Evolutionary conservation across 2,329 filamentous ascomycete genomes (phyloP).

Genomic region (Ilyonectria robusta): DNA sequence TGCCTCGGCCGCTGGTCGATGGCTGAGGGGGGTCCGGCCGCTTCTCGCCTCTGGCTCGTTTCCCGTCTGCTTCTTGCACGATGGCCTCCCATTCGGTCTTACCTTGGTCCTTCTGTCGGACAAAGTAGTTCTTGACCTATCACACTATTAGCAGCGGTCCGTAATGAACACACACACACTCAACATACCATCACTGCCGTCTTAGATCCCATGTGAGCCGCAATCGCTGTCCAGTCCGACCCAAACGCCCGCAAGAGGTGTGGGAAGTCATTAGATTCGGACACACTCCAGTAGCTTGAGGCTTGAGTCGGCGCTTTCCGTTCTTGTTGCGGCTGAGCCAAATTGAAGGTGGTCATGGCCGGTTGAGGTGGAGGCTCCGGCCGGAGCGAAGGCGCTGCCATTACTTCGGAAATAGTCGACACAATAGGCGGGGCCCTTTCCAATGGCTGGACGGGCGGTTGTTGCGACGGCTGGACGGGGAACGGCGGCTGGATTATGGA

Average conservation of each 20-base stretch:
- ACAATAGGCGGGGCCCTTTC: slow-evolving; percentile 55
- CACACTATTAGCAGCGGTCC: slow-evolving; percentile 27
- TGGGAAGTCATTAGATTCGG: slow-evolving; percentile 84
- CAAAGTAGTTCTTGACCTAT: slow-evolving; percentile 79
- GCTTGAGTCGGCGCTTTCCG: slow-evolving; percentile 70
- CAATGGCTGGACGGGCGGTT: slow-evolving; percentile 45
- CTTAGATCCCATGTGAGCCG: slow-evolving; percentile 85
- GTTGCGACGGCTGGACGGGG: slow-evolving; percentile 49
- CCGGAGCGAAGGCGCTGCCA: slow-evolving; percentile 69
- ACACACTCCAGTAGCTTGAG: slow-evolving; percentile 91
- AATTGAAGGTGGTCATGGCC: slow-evolving; percentile 65
- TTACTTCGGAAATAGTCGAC: slow-evolving; percentile 65
- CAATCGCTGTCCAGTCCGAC: slow-evolving; percentile 83
- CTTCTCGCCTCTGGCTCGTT: slow-evolving; percentile 69
- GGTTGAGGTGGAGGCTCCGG: slow-evolving; percentile 67
- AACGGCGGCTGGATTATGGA: slow-evolving; percentile 61
- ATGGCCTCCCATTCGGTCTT: slow-evolving; percentile 73
- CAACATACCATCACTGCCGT: slow-evolving; percentile 84
- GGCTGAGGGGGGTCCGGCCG: slow-evolving; percentile 73
- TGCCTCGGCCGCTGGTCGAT: slow-evolving; percentile 62
- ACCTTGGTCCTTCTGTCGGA: slow-evolving; percentile 72
- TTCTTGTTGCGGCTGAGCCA: slow-evolving; percentile 62
- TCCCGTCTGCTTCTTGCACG: slow-evolving; percentile 72
- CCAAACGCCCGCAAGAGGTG: slow-evolving; percentile 81
- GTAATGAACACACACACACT: slow-evolving; percentile 1